Conservation (phyloP, 441 rosid genomes). For the Mallotus japonicus region DNA sequence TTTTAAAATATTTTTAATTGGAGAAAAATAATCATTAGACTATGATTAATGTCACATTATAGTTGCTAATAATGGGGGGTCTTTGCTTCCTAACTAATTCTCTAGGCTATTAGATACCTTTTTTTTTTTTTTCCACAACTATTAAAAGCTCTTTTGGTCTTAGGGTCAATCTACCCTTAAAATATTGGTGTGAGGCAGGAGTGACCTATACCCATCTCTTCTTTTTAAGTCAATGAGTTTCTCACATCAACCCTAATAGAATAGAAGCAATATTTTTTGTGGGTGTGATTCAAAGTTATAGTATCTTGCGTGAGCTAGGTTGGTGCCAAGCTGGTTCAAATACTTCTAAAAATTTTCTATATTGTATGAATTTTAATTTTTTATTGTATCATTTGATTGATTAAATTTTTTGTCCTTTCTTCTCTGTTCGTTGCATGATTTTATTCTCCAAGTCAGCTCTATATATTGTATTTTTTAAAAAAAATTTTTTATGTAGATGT, state of each 20-base stretch:
- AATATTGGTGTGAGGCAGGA: slow-evolving; percentile 3
- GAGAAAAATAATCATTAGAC: too few relatives aligned
- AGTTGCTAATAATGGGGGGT: background rate
- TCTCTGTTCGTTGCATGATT: slow-evolving; percentile 23
- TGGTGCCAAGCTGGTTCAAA: slow-evolving; percentile 18
- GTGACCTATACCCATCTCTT: background rate
- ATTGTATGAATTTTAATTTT: background rate
- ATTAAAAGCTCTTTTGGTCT: slow-evolving; percentile 1
- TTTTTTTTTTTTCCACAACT: background rate
- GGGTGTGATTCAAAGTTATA: background rate
- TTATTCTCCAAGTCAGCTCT: slow-evolving; percentile 19
- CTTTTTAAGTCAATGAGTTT: slow-evolving; percentile 3
- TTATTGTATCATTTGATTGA: background rate
- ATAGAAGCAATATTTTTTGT: background rate
- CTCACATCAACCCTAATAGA: background rate
- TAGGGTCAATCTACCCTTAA: slow-evolving; percentile 15
- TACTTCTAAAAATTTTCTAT: background rate
- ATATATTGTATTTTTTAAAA: background rate
- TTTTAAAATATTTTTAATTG: too few relatives aligned
- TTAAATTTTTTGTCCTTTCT: slow-evolving; percentile 9
- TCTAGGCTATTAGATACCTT: background rate
- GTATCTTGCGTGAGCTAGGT: slow-evolving; percentile 5
- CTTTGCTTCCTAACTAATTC: slow-evolving; percentile 13
- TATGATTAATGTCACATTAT: too few relatives aligned
- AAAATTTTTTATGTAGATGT: background rate